These are phyloP conservation scores for Cynanchum wilfordii DNA, from an alignment of 257 asterid species.

Conservation along the genomic window DNA sequence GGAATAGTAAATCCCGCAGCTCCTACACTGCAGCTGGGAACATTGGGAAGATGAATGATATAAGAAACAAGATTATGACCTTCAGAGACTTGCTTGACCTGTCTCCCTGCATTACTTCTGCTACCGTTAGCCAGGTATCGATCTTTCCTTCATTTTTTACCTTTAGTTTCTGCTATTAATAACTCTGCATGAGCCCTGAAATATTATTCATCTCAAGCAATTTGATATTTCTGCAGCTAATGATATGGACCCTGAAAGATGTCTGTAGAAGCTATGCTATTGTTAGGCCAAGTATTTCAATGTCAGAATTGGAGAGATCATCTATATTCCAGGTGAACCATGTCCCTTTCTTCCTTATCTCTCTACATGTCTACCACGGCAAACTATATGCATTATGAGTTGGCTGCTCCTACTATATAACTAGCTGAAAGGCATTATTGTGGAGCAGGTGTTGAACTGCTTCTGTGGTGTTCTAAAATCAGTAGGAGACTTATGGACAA, in stretches of 20 bases:
- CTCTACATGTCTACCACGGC: neutral
- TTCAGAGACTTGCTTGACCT: constrained; percentile 82
- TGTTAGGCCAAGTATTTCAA: constrained; percentile 23
- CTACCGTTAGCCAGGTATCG: constrained; percentile 56
- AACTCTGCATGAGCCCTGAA: neutral
- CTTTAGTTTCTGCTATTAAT: neutral
- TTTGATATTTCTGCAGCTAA: constrained; percentile 40
- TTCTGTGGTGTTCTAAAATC: constrained; percentile 60
- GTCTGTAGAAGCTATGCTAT: constrained; percentile 47
- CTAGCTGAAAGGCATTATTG: neutral
- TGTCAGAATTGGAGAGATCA: constrained; percentile 43
- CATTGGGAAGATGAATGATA: constrained; percentile 44
- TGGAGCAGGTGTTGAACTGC: constrained; percentile 47
- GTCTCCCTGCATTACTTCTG: constrained; percentile 63
- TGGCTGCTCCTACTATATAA: neutral
- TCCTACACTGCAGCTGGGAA: constrained; percentile 42
- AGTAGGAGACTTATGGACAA: constrained; percentile 75
- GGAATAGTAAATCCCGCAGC: constrained; percentile 27
- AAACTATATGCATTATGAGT: neutral
- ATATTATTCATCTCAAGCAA: neutral
- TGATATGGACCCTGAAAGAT: constrained; percentile 65
- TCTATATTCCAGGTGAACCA: constrained; percentile 51
- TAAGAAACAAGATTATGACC: constrained; percentile 55
- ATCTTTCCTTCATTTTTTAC: neutral
- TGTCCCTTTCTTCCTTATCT: neutral